Evolutionary conservation across 2,329 filamentous ascomycete genomes (phyloP).

Genomic region (Cryphonectria radicalis): DNA sequence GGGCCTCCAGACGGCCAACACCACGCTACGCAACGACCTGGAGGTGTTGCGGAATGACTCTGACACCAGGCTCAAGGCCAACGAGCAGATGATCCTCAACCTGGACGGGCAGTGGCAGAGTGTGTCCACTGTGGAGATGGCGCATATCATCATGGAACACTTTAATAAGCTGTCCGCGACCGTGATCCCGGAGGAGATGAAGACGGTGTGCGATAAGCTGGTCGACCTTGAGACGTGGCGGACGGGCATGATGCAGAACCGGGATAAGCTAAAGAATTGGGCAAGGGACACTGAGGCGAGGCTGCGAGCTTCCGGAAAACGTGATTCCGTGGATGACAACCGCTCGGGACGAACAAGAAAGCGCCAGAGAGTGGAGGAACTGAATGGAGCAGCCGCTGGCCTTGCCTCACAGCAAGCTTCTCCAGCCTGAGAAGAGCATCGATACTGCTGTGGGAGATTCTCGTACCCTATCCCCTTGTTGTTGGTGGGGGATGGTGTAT

Average conservation of each 20-base stretch:
- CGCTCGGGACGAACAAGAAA: constrained; percentile 4
- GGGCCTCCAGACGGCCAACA: not conserved
- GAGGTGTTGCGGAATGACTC: not conserved
- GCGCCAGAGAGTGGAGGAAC: constrained; percentile 18
- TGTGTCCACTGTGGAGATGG: constrained; percentile 20
- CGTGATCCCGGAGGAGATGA: constrained; percentile 16
- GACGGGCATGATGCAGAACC: not conserved
- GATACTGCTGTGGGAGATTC: not conserved
- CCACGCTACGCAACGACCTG: not conserved
- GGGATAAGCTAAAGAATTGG: constrained; percentile 4
- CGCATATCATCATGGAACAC: constrained; percentile 23
- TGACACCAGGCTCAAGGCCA: not conserved
- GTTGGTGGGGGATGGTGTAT: not conserved
- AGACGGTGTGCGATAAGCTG: constrained; percentile 21
- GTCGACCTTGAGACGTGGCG: constrained; percentile 13
- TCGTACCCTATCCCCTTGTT: not conserved
- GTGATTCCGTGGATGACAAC: constrained; percentile 3
- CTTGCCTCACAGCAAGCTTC: not conserved
- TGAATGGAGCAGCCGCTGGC: constrained; percentile 15
- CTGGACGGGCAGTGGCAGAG: constrained; percentile 27
- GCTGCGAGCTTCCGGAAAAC: not conserved
- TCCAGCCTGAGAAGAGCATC: not conserved
- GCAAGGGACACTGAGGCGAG: not conserved
- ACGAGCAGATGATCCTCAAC: constrained; percentile 22
- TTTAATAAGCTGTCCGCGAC: constrained; percentile 17